Conservation (phyloP, 2,329 filamentous ascomycete species). For the Hymenoscyphus fraxineus region DNA sequence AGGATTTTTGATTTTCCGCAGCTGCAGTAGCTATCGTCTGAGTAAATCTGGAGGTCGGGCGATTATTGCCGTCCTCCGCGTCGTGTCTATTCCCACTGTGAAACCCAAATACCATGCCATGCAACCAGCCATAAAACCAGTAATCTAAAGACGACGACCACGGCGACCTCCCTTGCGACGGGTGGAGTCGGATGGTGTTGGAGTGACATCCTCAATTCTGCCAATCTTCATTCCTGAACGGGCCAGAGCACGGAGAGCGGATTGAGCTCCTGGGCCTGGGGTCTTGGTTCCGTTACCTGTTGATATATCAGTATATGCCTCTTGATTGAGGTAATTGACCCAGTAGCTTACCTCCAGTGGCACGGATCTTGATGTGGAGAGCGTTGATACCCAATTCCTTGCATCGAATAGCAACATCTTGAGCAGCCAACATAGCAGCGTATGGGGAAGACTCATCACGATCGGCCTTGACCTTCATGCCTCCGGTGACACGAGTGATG, state of each 20-base stretch:
- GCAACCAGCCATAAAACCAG: slow-evolving; percentile 30
- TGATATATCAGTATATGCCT: slow-evolving; percentile 13
- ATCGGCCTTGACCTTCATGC: slow-evolving; percentile 99
- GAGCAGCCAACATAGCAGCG: slow-evolving; percentile 99
- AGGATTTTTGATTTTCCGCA: slow-evolving; percentile 30
- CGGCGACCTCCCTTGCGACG: slow-evolving; percentile 99
- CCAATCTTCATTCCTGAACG: slow-evolving; percentile 99
- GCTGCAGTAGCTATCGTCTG: slow-evolving; percentile 40
- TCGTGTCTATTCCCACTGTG: slow-evolving; percentile 65
- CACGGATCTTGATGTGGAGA: slow-evolving; percentile 99
- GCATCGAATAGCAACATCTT: slow-evolving; percentile 92
- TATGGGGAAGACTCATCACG: slow-evolving; percentile 99
- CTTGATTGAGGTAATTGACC: not conserved
- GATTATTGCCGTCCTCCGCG: slow-evolving; percentile 64
- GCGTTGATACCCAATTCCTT: slow-evolving; percentile 85
- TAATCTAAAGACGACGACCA: slow-evolving; percentile 96
- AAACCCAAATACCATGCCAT: slow-evolving; percentile 37
- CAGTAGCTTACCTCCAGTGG: slow-evolving; percentile 74
- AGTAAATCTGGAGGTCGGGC: slow-evolving; percentile 62
- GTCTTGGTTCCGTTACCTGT: slow-evolving; percentile 99
- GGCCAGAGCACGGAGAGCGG: slow-evolving; percentile 95
- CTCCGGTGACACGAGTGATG: slow-evolving; percentile 99
- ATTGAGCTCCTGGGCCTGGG: slow-evolving; percentile 97
- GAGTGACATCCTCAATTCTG: slow-evolving; percentile 98
- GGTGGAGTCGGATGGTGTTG: slow-evolving; percentile 97